Percentiles rank a stretch among this genome's conserved stretches.
These are phyloP conservation scores for Mycena floridula DNA, from an alignment of 768 basidiomycete species.

Conservation along the genomic window DNA sequence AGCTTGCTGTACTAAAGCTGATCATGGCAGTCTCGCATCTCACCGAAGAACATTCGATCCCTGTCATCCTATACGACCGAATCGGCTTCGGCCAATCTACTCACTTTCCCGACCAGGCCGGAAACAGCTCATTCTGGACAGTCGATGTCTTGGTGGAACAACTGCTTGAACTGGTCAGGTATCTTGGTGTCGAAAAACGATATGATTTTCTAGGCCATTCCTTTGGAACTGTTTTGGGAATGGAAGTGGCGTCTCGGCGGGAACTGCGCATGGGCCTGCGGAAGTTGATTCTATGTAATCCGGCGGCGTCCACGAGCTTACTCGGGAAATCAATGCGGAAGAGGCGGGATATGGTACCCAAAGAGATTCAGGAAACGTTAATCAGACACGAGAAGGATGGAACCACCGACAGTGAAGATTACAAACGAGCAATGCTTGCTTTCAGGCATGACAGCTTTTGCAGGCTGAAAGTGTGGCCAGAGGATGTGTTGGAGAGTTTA, in stretches of 20 bases:
- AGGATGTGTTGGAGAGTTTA: constrained; percentile 18
- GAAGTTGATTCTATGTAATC: constrained; percentile 27
- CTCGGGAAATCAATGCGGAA: constrained; percentile 24
- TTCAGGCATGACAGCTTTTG: constrained; percentile 32
- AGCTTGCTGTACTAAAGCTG: too few species aligned
- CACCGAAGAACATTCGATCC: neutral
- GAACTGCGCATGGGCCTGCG: neutral
- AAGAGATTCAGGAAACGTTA: constrained; percentile 23
- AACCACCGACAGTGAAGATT: constrained; percentile 29
- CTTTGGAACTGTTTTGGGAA: neutral
- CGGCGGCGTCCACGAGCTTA: constrained; percentile 27
- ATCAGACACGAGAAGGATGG: constrained; percentile 29
- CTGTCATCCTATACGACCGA: neutral
- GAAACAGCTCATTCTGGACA: neutral
- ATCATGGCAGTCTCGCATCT: neutral
- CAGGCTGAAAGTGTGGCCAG: constrained; percentile 27
- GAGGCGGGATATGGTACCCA: constrained; percentile 23
- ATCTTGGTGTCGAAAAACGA: neutral
- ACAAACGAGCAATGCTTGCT: constrained; percentile 25
- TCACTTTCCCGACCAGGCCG: neutral
- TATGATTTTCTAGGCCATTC: neutral
- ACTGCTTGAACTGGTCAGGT: neutral
- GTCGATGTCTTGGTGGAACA: neutral
- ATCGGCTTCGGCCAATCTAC: neutral
- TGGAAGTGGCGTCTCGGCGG: neutral